Conservation (phyloP, 805 yeast genomes). For the Metschnikowia noctiluminum region DNA sequence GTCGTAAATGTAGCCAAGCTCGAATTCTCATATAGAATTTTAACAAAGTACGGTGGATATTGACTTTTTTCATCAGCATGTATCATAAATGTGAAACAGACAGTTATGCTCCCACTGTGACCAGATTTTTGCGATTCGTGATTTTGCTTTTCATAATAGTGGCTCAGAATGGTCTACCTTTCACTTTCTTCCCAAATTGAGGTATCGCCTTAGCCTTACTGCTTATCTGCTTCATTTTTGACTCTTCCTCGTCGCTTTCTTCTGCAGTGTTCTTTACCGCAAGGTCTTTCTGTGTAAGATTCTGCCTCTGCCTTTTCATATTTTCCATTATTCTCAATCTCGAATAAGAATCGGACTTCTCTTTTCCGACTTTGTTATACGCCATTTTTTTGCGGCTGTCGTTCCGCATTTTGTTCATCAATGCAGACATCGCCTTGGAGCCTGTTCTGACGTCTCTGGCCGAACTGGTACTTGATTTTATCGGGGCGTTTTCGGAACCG, state of each 20-base stretch:
- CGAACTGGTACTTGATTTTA: slow-evolving; percentile 2
- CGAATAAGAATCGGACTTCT: background rate
- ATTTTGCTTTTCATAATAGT: background rate
- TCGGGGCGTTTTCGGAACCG: slow-evolving; percentile 8
- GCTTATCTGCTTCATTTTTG: slow-evolving; percentile 13
- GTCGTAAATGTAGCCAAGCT: too few relatives aligned
- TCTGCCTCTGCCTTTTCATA: slow-evolving; percentile 3
- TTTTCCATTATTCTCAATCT: slow-evolving; percentile 11
- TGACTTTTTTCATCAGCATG: too few relatives aligned
- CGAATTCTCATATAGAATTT: too few relatives aligned
- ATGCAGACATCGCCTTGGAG: slow-evolving; percentile 36
- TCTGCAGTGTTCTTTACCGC: background rate
- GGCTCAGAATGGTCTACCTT: slow-evolving; percentile 15
- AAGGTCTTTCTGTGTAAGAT: background rate
- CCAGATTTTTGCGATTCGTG: too few relatives aligned
- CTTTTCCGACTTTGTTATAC: slow-evolving; percentile 2
- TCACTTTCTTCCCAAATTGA: slow-evolving; percentile 13
- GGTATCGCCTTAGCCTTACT: slow-evolving; percentile 10
- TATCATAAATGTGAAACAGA: too few relatives aligned
- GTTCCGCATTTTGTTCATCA: slow-evolving; percentile 36
- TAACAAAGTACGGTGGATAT: too few relatives aligned
- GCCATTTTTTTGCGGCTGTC: slow-evolving; percentile 18
- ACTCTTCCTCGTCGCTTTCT: slow-evolving; percentile 18
- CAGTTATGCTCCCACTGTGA: too few relatives aligned
- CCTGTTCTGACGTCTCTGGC: slow-evolving; percentile 13